Evolutionary conservation across 257 asterid species (phyloP).

Genomic region (Phtheirospermum japonicum): DNA sequence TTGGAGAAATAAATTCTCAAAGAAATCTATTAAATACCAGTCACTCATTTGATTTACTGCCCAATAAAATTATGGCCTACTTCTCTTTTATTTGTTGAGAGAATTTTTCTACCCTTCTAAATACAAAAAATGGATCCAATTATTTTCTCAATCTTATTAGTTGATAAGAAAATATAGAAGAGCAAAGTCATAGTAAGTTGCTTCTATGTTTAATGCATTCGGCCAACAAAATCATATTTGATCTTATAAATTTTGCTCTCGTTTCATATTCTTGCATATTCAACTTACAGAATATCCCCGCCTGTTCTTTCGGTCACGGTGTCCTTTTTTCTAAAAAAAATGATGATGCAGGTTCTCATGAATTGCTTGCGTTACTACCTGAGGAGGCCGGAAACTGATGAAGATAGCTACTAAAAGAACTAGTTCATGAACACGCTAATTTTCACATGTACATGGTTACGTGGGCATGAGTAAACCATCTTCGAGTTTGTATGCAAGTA

Average conservation of each 20-base stretch:
- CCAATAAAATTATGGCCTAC: neutral
- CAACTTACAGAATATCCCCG: neutral
- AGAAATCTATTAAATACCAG: too few species aligned
- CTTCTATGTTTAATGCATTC: neutral
- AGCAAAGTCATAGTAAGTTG: neutral
- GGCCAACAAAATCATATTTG: neutral
- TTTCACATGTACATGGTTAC: slow-evolving; percentile 17
- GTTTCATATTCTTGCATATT: neutral
- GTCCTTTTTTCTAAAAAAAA: neutral
- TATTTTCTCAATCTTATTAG: neutral
- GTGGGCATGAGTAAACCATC: slow-evolving; percentile 19
- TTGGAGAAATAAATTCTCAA: too few species aligned
- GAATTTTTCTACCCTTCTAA: neutral
- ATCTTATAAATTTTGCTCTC: neutral
- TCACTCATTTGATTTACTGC: too few species aligned
- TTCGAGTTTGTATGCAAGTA: slow-evolving; percentile 20
- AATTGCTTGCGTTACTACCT: slow-evolving; percentile 90
- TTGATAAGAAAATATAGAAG: neutral
- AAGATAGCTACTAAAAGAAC: slow-evolving; percentile 72
- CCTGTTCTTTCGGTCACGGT: neutral
- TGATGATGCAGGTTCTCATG: slow-evolving; percentile 64
- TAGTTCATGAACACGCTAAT: neutral
- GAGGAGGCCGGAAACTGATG: slow-evolving; percentile 85
- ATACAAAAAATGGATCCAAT: neutral
- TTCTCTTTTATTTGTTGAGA: neutral